Evolutionary conservation across 495 filamentous ascomycete species (phyloP).

Genomic region (Tuber microsphaerosporum): DNA sequence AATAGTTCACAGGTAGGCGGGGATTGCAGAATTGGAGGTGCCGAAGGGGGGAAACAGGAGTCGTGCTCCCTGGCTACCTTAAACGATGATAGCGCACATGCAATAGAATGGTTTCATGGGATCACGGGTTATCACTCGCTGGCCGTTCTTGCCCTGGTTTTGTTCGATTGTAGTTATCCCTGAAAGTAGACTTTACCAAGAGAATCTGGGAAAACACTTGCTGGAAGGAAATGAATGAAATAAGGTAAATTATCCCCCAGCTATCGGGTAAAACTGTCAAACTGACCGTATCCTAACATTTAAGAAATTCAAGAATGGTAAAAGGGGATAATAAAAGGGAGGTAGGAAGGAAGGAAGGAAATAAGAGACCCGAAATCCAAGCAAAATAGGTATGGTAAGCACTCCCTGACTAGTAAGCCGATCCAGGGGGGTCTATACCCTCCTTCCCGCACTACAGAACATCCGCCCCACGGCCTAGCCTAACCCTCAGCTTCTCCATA

Average conservation of each 20-base stretch:
- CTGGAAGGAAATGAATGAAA: too few species aligned
- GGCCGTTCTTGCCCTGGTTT: background rate
- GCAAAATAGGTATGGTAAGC: background rate
- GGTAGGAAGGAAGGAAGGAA: background rate
- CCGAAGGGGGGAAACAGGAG: background rate
- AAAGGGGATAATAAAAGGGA: too few species aligned
- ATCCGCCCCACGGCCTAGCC: background rate
- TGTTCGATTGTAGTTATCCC: background rate
- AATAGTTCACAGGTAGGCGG: background rate
- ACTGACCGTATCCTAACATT: too few species aligned
- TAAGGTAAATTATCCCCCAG: background rate
- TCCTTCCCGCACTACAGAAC: background rate
- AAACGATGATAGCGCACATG: too few species aligned
- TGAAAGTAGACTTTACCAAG: background rate
- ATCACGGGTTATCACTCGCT: background rate
- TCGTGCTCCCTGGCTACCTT: too few species aligned
- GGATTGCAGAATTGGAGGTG: background rate
- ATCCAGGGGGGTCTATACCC: too few species aligned
- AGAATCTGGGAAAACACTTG: too few species aligned
- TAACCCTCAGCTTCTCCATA: background rate
- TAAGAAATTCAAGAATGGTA: too few species aligned
- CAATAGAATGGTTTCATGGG: background rate
- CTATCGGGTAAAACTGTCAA: too few species aligned
- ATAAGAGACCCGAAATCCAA: background rate
- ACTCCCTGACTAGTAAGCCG: background rate